A percentile compares a stretch with the other conserved stretches of the same genome.
Conservation (phyloP, 2,329 filamentous ascomycete species). For the Colletotrichum melonis region DNA sequence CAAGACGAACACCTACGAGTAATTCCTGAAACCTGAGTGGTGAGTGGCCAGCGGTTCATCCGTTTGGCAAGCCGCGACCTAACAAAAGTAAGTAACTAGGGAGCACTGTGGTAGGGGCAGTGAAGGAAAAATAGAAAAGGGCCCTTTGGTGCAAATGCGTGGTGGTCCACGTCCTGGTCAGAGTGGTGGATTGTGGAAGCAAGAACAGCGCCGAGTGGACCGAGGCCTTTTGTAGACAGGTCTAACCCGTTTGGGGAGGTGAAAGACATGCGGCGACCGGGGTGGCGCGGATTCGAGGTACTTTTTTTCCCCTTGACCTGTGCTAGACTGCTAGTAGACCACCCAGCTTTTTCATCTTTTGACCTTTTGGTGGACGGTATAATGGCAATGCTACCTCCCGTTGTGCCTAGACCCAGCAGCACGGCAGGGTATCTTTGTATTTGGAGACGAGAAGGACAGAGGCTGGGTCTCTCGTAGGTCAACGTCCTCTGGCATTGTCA, state of each 20-base stretch:
- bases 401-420: neutral
- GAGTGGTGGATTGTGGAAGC: slow-evolving; percentile 3
- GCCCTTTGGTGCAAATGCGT: neutral
- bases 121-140: slow-evolving; percentile 1
- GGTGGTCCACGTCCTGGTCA: no score
- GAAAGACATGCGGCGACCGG: slow-evolving; percentile 36
- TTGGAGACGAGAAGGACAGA: neutral
- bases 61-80: neutral
- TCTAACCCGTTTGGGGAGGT: slow-evolving; percentile 45
- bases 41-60: slow-evolving; percentile 19
- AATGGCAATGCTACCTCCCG: neutral
- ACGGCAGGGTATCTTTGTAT: neutral
- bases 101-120: neutral
- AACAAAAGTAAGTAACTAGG: no score
- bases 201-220: slow-evolving; percentile 35
- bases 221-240: slow-evolving; percentile 39
- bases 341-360: neutral
- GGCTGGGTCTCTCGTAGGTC: neutral
- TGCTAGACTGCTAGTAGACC: neutral
- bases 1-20: slow-evolving; percentile 21
- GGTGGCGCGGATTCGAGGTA: slow-evolving; percentile 31
- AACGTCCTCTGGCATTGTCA: neutral
- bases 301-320: slow-evolving; percentile 14
- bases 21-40: slow-evolving; percentile 16
- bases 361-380: neutral